A percentile compares a stretch with the other conserved stretches of the same genome.
Conservation (phyloP, 352 stramenopile species). For the Pythium biforme region DNA sequence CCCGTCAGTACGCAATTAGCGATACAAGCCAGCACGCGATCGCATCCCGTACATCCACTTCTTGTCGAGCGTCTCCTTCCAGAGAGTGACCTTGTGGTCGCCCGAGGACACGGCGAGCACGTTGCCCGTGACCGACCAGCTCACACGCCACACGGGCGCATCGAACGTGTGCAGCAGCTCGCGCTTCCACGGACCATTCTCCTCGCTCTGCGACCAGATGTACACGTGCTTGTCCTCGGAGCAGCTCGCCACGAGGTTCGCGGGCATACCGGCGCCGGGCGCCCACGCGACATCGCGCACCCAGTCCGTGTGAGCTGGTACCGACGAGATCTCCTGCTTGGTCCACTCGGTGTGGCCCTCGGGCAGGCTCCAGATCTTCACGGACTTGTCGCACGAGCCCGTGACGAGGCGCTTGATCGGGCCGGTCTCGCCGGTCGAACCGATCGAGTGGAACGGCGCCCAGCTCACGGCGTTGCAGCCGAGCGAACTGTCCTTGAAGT, state of each 20-base stretch:
- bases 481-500: conserved; percentile 93
- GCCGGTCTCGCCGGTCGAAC: conserved; percentile 42
- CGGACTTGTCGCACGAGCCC: conserved; percentile 96
- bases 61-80: conserved; percentile 97
- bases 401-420: conserved; percentile 89
- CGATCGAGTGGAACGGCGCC: conserved; percentile 88
- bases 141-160: conserved; percentile 97
- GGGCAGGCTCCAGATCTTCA: conserved; percentile 94
- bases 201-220: conserved; percentile 94
- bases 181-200: conserved; percentile 85
- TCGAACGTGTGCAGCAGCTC: conserved; percentile 94
- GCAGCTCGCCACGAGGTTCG: conserved; percentile 93
- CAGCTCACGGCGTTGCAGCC: conserved; percentile 98
- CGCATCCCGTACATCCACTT: conserved; percentile 95
- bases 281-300: conserved; percentile 98
- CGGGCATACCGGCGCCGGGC: conserved; percentile 90
- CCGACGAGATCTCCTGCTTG: conserved; percentile 75
- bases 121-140: conserved; percentile 98
- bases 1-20: background rate
- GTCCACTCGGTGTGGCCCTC: conserved; percentile 78
- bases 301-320: conserved; percentile 92
- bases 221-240: conserved; percentile 91
- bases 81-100: conserved; percentile 97
- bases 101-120: conserved; percentile 97
- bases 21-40: background rate